Conservation (phyloP, 306 rosid genomes). For the Cucurbita ficifolia region DNA sequence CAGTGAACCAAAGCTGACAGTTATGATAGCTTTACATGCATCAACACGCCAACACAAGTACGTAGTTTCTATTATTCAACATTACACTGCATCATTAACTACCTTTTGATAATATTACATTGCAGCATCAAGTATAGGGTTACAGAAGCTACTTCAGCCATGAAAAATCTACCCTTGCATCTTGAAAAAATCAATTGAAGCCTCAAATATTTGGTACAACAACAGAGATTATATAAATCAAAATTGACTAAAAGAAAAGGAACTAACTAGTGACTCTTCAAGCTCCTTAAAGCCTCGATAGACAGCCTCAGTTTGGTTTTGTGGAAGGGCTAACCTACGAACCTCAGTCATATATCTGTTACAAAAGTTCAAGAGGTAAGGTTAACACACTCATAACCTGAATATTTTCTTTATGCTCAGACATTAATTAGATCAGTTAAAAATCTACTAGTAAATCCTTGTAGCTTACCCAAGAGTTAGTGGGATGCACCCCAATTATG, state of each 20-base stretch:
- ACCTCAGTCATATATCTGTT: slow-evolving; percentile 89
- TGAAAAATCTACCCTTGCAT: background rate
- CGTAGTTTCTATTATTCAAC: background rate
- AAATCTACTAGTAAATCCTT: background rate
- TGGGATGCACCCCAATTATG: background rate
- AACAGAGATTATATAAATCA: slow-evolving; percentile 21
- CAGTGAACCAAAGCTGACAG: background rate
- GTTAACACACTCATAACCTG: background rate
- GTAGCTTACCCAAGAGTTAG: background rate
- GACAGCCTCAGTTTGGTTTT: slow-evolving; percentile 59
- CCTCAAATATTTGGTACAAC: slow-evolving; percentile 3
- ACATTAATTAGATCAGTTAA: background rate
- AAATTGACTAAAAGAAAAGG: slow-evolving; percentile 51
- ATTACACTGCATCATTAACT: background rate
- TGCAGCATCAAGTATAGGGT: background rate
- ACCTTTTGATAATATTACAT: background rate
- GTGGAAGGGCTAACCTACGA: slow-evolving; percentile 79
- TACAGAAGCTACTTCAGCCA: background rate
- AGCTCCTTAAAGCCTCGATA: slow-evolving; percentile 78
- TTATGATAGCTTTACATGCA: background rate
- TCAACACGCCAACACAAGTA: background rate
- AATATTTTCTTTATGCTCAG: background rate
- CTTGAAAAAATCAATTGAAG: background rate
- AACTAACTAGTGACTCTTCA: slow-evolving; percentile 73
- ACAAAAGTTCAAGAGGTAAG: background rate